Percentiles rank a stretch among this genome's conserved stretches.
phyloP scores from a whole-genome alignment of 495 filamentous ascomycete species.

The Penicillium flavigenum region DNA sequence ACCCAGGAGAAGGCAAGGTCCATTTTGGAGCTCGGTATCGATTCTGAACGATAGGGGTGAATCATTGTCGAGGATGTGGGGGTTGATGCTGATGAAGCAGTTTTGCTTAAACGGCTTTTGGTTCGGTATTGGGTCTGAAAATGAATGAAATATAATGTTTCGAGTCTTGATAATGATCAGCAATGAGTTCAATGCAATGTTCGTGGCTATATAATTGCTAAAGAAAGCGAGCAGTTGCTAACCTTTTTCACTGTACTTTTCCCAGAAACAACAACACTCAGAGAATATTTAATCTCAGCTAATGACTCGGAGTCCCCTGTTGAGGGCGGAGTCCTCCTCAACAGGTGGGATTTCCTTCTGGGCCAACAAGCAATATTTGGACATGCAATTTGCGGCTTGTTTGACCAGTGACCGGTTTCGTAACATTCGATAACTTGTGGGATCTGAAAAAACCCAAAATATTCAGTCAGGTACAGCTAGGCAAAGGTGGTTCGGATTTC shows the following conservation, averaged over 20 bases:
- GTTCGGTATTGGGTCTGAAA: background rate
- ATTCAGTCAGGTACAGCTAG: background rate
- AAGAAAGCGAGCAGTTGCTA: background rate
- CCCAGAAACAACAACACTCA: background rate
- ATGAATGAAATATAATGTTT: background rate
- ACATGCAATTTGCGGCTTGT: background rate
- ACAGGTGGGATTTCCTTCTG: background rate
- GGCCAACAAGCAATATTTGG: background rate
- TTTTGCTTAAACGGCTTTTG: background rate
- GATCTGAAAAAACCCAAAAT: background rate
- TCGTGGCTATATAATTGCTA: no score
- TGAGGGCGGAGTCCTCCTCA: constrained; percentile 2
- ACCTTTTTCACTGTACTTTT: background rate
- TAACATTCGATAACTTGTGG: constrained; percentile 3
- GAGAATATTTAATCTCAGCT: constrained; percentile 1
- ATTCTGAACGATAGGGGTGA: background rate
- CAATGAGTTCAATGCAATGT: background rate
- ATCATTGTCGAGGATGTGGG: background rate
- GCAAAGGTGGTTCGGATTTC: background rate
- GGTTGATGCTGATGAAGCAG: background rate
- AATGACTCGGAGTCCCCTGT: background rate
- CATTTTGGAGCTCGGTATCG: background rate
- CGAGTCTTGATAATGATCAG: constrained; percentile 2
- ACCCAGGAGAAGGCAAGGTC: background rate
- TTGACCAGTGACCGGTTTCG: background rate